Base-by-base conservation (phyloP, 75 land plant genomes). In the Cupressus sempervirens region DNA sequence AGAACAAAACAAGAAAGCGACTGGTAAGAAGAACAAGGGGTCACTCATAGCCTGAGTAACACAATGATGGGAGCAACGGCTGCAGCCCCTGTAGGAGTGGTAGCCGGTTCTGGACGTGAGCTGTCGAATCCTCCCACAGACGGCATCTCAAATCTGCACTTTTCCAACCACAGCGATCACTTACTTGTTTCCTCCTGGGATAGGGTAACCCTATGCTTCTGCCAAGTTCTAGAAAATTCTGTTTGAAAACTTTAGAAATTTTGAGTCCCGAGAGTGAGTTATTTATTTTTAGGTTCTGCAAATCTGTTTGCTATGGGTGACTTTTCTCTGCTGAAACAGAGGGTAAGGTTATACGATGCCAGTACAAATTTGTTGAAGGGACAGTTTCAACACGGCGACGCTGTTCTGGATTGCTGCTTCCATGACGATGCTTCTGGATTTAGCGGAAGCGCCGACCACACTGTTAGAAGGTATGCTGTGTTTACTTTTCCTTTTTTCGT, bases 181-280 rank as follows among this genome's bases (percentile, higher is more conserved):
- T 93, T 98, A 41, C 94, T 98, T 68, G 99, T 96, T 45, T 96
- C 99, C 5, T 98, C 99, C 0, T 98, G 99, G 99, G 99, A 98
- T 83, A 89, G 90, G 91, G 98, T 96, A 38, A 11, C 41, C 20
- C 5, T 79, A 40, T 79, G 23, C 29, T 13, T 76, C 18, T 23
- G 26, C 1, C 6, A 79, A 1, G 9, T 79, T 36, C 46, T 36
- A 77, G 40, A 38, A 36, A 14, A 13, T 2, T 77, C 26, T 40
- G 15, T 9, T 9, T 48, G 50, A 48, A 48, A 48, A 46, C 48
- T 9, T 46, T 46, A 6, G 10, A 46, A 46, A 46, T 9, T 12
- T 48, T 48, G 10, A 48, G 0, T 12, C 50, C 11, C 50, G 45
- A 43, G 32, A 6, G 2, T 32, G 13, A 30, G 13, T 13, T 14